phyloP scores from a whole-genome alignment of 768 basidiomycete species.

The Mycena galericulata region DNA sequence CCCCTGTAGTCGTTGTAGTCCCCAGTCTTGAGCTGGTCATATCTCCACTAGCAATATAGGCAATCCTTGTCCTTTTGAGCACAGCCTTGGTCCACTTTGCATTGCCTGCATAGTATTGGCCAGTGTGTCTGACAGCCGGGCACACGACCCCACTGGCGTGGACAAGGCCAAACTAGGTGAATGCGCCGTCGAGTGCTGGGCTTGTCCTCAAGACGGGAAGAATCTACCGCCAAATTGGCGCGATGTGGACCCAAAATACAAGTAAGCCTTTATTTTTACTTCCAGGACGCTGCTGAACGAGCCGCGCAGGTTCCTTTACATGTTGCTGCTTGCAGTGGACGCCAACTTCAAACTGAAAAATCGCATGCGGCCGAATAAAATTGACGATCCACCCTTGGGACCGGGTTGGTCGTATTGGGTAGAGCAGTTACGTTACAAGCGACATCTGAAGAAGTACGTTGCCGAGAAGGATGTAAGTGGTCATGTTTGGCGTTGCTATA shows the following conservation, averaged over 20 bases:
- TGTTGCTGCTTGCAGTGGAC: constrained; percentile 41
- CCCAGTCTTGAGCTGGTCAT: too few species aligned
- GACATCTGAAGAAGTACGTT: too few species aligned
- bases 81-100: too few species aligned
- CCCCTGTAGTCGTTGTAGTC: too few species aligned
- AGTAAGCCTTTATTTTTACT: not conserved
- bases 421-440: too few species aligned
- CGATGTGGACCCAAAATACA: not conserved
- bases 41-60: too few species aligned
- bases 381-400: constrained; percentile 21
- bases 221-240: constrained; percentile 37
- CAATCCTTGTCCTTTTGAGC: too few species aligned
- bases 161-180: constrained; percentile 11
- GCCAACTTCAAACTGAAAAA: constrained; percentile 43
- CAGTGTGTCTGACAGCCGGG: too few species aligned
- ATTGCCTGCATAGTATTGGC: too few species aligned
- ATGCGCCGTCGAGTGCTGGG: constrained; percentile 36
- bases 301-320: constrained; percentile 36
- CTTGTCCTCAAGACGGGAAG: constrained; percentile 33
- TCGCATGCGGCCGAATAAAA: constrained; percentile 11
- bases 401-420: too few species aligned
- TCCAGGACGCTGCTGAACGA: not conserved
- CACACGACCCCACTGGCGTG: constrained; percentile 17
- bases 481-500: not conserved
- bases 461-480: constrained; percentile 12